Conservation (phyloP, 139 green algal genomes). For the Picochlorum sp. region DNA sequence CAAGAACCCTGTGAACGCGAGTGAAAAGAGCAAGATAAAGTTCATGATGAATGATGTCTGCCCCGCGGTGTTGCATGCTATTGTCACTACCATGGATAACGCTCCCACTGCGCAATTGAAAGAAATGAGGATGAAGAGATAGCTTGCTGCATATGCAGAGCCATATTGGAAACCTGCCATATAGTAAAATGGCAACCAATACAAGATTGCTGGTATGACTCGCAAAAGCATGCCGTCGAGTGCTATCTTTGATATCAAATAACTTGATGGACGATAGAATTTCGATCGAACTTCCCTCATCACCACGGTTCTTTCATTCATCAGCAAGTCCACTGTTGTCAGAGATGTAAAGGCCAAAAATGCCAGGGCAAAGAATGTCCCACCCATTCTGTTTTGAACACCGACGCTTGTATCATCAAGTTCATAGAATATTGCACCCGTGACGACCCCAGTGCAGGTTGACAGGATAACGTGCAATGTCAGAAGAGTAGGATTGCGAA, state of each 20-base stretch:
- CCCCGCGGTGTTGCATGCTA: constrained; percentile 40
- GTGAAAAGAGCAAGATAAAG: constrained; percentile 58
- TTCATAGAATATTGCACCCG: constrained; percentile 52
- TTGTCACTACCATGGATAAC: constrained; percentile 48
- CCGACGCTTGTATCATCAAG: constrained; percentile 30
- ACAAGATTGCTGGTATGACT: constrained; percentile 51
- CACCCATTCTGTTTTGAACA: constrained; percentile 59
- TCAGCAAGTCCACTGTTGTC: constrained; percentile 57
- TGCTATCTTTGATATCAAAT: constrained; percentile 54
- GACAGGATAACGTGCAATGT: constrained; percentile 45
- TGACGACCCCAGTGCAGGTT: constrained; percentile 46
- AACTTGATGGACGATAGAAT: constrained; percentile 53
- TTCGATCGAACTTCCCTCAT: constrained; percentile 28
- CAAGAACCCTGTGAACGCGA: constrained; percentile 48
- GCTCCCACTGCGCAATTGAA: constrained; percentile 41
- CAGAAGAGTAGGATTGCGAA: constrained; percentile 60
- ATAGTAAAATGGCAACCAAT: constrained; percentile 61
- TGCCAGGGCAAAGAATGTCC: constrained; percentile 71
- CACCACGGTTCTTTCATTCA: constrained; percentile 53
- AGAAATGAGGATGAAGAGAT: constrained; percentile 34
- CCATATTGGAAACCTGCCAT: constrained; percentile 31
- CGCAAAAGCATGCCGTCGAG: constrained; percentile 71
- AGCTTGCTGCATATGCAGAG: constrained; percentile 25
- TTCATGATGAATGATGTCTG: constrained; percentile 65
- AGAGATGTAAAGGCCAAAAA: constrained; percentile 67